These are phyloP conservation scores for Fomitopsis pinicola DNA, from an alignment of 1,284 basidiomycete species.

Conservation along the genomic window DNA sequence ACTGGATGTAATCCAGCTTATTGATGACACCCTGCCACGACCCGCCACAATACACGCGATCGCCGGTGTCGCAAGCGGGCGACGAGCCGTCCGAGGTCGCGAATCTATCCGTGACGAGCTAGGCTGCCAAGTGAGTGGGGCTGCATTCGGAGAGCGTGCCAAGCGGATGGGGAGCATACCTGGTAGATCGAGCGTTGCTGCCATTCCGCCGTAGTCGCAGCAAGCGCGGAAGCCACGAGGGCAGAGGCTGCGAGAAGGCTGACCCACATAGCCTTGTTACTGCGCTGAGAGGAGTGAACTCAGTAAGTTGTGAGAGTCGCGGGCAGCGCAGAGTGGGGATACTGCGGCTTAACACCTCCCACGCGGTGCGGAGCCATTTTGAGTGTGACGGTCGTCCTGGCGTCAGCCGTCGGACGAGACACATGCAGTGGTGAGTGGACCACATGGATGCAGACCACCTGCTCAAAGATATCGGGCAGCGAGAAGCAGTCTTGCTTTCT, in stretches of 20 bases:
- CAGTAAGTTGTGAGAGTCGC: not conserved
- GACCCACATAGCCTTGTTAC: slow-evolving; percentile 9
- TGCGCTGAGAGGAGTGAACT: not conserved
- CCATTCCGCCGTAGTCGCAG: slow-evolving; percentile 20
- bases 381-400: not conserved
- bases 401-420: not conserved
- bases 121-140: not conserved
- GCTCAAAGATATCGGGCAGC: not conserved
- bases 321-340: not conserved
- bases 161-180: slow-evolving; percentile 28
- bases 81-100: slow-evolving; percentile 51
- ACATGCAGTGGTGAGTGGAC: not conserved
- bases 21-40: slow-evolving; percentile 72
- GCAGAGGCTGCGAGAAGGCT: slow-evolving; percentile 8
- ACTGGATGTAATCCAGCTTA: slow-evolving; percentile 76
- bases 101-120: slow-evolving; percentile 71
- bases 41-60: slow-evolving; percentile 67
- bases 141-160: slow-evolving; percentile 40
- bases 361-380: not conserved
- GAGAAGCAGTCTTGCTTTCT: no score
- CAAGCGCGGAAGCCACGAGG: slow-evolving; percentile 11
- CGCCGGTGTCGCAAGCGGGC: slow-evolving; percentile 47
- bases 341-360: not conserved
- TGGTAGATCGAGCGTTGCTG: slow-evolving; percentile 20
- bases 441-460: not conserved